Percentiles rank a stretch among this genome's conserved stretches.
phyloP scores from a whole-genome alignment of 2,329 filamentous ascomycete species.

The Geoglossum cookeanum region DNA sequence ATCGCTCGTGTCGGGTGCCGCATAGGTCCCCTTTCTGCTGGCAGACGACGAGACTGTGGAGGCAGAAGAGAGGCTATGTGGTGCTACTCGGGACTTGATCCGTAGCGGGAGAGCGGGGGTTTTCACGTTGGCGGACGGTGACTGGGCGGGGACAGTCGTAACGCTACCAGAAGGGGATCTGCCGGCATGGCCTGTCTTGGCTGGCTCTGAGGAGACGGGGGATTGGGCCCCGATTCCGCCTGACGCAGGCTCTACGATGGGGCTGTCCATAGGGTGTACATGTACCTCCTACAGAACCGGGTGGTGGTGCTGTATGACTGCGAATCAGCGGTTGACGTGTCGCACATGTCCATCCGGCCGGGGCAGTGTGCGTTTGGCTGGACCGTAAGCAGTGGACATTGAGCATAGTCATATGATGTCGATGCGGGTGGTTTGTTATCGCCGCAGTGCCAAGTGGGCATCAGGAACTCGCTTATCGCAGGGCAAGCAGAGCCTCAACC shows the following conservation, averaged over 20 bases:
- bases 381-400: no score
- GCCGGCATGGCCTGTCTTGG: constrained; percentile 3
- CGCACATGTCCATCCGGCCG: not conserved
- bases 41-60: constrained; percentile 18
- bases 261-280: not conserved
- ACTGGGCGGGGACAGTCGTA: not conserved
- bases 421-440: no score
- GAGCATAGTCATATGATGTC: not conserved
- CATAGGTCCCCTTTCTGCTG: constrained; percentile 36
- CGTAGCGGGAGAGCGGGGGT: not conserved
- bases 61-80: constrained; percentile 29
- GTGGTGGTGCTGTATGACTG: not conserved
- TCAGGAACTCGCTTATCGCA: not conserved
- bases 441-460: not conserved
- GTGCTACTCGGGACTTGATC: constrained; percentile 15
- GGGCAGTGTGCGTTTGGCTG: not conserved
- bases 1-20: constrained; percentile 39
- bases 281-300: not conserved
- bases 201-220: not conserved
- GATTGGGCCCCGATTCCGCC: not conserved
- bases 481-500: not conserved
- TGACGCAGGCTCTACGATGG: not conserved
- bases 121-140: not conserved
- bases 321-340: not conserved
- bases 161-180: not conserved